These are phyloP conservation scores for Arbutus unedo DNA, from an alignment of 148 eudicot genomes.

Conservation along the genomic window DNA sequence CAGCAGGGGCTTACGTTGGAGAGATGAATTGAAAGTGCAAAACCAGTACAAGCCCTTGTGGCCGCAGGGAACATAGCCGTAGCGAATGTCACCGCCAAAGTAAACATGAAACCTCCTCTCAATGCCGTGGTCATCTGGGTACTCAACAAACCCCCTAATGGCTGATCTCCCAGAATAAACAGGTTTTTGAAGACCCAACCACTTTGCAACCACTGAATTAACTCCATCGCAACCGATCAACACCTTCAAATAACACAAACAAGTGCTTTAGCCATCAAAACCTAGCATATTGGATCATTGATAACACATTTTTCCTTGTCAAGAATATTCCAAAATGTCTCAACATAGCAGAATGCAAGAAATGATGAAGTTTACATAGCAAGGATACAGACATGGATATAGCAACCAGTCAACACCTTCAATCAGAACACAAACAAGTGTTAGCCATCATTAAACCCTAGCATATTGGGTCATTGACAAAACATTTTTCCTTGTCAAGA, in stretches of 20 bases:
- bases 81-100: slow-evolving; percentile 38
- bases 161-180: slow-evolving; percentile 28
- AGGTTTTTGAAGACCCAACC: slow-evolving; percentile 36
- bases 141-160: slow-evolving; percentile 44
- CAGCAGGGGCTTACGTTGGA: slow-evolving; percentile 18
- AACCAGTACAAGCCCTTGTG: slow-evolving; percentile 46
- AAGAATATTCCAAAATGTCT: not conserved
- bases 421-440: too few relatives aligned
- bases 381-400: too few relatives aligned
- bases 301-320: not conserved
- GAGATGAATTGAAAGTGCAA: slow-evolving; percentile 32
- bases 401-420: too few relatives aligned
- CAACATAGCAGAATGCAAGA: not conserved
- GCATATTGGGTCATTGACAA: too few relatives aligned
- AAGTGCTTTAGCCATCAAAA: not conserved
- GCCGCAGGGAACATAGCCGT: slow-evolving; percentile 41
- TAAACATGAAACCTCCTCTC: slow-evolving; percentile 23
- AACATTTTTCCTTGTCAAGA: not conserved
- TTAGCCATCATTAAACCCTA: too few relatives aligned
- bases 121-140: slow-evolving; percentile 33
- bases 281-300: not conserved
- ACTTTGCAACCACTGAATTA: slow-evolving; percentile 46
- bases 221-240: slow-evolving; percentile 57
- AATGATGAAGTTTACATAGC: not conserved
- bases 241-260: slow-evolving; percentile 26